Conservation (phyloP, 2,329 filamentous ascomycete genomes). For the Fonsecaea nubica region DNA sequence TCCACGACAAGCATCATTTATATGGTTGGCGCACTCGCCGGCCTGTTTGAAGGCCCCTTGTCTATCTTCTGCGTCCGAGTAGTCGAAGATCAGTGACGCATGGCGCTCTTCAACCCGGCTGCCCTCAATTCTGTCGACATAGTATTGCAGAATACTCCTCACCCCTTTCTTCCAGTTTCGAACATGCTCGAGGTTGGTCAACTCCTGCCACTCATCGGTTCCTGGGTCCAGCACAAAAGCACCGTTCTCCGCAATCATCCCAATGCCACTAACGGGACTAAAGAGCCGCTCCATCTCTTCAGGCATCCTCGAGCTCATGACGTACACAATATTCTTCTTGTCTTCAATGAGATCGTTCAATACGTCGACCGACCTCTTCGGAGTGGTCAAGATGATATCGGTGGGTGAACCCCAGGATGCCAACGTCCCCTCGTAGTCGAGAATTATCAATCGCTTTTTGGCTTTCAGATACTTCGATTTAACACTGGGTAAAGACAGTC, state of each 20-base stretch:
- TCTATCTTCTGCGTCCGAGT: slow-evolving; percentile 79
- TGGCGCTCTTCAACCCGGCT: slow-evolving; percentile 89
- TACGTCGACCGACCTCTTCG: slow-evolving; percentile 81
- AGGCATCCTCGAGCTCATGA: slow-evolving; percentile 88
- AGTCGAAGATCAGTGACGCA: slow-evolving; percentile 90
- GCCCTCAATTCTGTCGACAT: slow-evolving; percentile 85
- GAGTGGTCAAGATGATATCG: slow-evolving; percentile 83
- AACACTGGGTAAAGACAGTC: slow-evolving; percentile 73
- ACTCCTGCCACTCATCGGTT: slow-evolving; percentile 74
- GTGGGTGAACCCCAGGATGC: slow-evolving; percentile 85
- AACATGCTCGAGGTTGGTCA: slow-evolving; percentile 74
- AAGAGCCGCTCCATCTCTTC: slow-evolving; percentile 89
- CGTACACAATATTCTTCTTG: slow-evolving; percentile 82
- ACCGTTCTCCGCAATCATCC: slow-evolving; percentile 92
- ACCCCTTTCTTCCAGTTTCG: slow-evolving; percentile 83
- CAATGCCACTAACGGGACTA: slow-evolving; percentile 79
- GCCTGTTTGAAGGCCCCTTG: slow-evolving; percentile 78
- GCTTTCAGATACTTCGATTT: slow-evolving; percentile 70
- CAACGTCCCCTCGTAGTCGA: slow-evolving; percentile 93
- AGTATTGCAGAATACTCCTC: slow-evolving; percentile 82
- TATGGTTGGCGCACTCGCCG: slow-evolving; percentile 88
- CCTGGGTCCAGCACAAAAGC: slow-evolving; percentile 79
- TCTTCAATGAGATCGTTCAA: slow-evolving; percentile 82
- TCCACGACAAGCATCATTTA: slow-evolving; percentile 88
- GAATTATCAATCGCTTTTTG: slow-evolving; percentile 77